Percentiles rank a stretch among this genome's conserved stretches.
phyloP scores from a whole-genome alignment of 2,329 filamentous ascomycete genomes.

The Xylariaceae sp. region DNA sequence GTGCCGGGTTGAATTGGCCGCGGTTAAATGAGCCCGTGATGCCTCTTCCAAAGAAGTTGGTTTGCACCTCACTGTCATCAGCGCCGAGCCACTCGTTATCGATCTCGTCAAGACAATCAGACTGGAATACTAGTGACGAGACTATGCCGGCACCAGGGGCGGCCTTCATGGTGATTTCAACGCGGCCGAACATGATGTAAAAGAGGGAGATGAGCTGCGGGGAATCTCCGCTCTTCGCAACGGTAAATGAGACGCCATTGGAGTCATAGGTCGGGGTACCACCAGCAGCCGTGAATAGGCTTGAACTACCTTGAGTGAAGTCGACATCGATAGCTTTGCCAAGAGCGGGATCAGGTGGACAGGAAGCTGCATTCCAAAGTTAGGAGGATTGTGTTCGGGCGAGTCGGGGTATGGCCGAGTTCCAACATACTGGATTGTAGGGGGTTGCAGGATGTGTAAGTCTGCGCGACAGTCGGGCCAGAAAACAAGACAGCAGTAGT shows the following conservation, averaged over 20 bases:
- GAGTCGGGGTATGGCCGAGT: not conserved
- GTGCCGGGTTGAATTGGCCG: slow-evolving; percentile 70
- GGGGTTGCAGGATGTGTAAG: slow-evolving; percentile 33
- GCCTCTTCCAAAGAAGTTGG: slow-evolving; percentile 96
- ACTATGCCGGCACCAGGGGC: slow-evolving; percentile 89
- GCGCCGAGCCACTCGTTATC: slow-evolving; percentile 95
- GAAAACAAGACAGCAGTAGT: slow-evolving; percentile 24
- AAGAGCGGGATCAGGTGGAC: slow-evolving; percentile 73
- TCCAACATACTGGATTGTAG: slow-evolving; percentile 28
- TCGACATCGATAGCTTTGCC: slow-evolving; percentile 80
- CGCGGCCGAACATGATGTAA: slow-evolving; percentile 98
- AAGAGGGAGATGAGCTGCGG: slow-evolving; percentile 85
- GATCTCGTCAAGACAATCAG: slow-evolving; percentile 90
- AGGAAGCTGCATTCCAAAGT: slow-evolving; percentile 44
- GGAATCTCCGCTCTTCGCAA: slow-evolving; percentile 72
- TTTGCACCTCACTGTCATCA: slow-evolving; percentile 73
- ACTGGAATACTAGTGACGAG: slow-evolving; percentile 85
- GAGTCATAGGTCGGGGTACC: slow-evolving; percentile 68
- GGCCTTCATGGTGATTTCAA: slow-evolving; percentile 79
- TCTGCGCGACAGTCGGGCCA: slow-evolving; percentile 27
- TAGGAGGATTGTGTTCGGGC: slow-evolving; percentile 12
- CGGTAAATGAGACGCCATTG: slow-evolving; percentile 77
- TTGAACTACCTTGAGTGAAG: slow-evolving; percentile 72
- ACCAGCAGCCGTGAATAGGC: slow-evolving; percentile 67
- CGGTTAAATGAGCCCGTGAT: slow-evolving; percentile 81